Base-by-base conservation (phyloP, 306 rosid genomes). In the Dalbergia cultrata region DNA sequence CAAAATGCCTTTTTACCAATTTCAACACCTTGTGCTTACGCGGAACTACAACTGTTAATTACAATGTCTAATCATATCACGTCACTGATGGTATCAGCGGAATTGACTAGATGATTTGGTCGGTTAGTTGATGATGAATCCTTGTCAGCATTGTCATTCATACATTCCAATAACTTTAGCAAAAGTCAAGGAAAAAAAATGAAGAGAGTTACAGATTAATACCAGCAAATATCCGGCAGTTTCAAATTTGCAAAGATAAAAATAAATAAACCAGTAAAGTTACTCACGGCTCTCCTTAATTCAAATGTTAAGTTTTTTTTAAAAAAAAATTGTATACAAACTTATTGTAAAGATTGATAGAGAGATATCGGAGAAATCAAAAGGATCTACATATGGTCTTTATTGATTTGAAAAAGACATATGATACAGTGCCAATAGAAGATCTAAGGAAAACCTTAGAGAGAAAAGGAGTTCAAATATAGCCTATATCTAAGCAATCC, bases 91-190 rank as follows among this genome's bases (percentile, higher is more conserved):
- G 52, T 49, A 43, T 21, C 52, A 21, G 14, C 26, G 53, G 34
- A 0, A 61, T 58, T 67, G 75, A 58, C 9, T 58, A 61, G 12
- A 26, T 4, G 83, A 19, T 47, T 70, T 77, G 70, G 86, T 33
- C 71, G 86, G 82, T 57, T 63, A 31, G 68, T 22, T 70, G 37
- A 77, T 82, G 16, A 54, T n/a, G 13, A 37, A 68, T 69, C 34
- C 19, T 82, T 7, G 16, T 61, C 82, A 62, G 19, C 63, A 70
- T 67, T 18, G n/a, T 53, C 31, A 26, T 26, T 26, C 41, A 37
- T 37, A 37, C 63, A 19, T 62, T 43, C 56, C 68, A 70, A 13
- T 10, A 49, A 22, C 64, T 52, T 13, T n/a, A 59, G 49, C 26
- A 16, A 50, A 49, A 8, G 16, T 37, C 65, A 41, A 50, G 11